Evolutionary conservation across 2,329 filamentous ascomycete genomes (phyloP).

Genomic region (Ophiosphaerella herpotricha): DNA sequence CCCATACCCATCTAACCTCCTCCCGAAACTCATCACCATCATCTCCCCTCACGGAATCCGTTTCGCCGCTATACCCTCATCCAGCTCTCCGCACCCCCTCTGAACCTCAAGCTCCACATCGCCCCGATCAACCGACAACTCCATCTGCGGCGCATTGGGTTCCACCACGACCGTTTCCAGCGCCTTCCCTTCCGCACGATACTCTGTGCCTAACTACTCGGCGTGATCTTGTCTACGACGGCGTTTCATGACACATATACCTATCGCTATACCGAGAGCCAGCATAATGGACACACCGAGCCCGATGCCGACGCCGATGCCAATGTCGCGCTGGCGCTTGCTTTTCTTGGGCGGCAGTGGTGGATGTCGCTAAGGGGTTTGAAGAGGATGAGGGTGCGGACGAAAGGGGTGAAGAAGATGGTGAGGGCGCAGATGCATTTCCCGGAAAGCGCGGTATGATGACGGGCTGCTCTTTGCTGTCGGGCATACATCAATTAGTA

Average conservation of each 20-base stretch:
- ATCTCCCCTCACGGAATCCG: too few species aligned
- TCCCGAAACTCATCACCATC: too few species aligned
- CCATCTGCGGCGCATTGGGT: background rate
- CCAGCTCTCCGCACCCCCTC: too few species aligned
- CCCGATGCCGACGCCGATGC: conserved; percentile 6
- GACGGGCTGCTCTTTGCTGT: background rate
- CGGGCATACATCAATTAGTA: conserved; percentile 3
- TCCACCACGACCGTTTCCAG: background rate
- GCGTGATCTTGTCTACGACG: background rate
- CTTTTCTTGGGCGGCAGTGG: background rate
- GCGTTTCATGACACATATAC: background rate
- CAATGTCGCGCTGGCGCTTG: conserved; percentile 1
- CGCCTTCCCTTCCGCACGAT: background rate
- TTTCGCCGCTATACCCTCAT: too few species aligned
- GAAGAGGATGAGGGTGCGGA: background rate
- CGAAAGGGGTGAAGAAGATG: background rate
- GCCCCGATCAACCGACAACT: background rate
- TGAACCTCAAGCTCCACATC: too few species aligned
- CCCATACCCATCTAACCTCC: too few species aligned
- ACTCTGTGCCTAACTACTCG: background rate
- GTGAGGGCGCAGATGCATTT: background rate
- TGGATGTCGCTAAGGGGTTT: background rate
- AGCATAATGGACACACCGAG: background rate
- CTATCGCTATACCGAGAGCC: background rate
- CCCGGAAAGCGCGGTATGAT: conserved; percentile 3